Percentiles rank a stretch among this genome's conserved stretches.
phyloP scores from a whole-genome alignment of 2,329 filamentous ascomycete genomes.

The Lomentospora prolificans region DNA sequence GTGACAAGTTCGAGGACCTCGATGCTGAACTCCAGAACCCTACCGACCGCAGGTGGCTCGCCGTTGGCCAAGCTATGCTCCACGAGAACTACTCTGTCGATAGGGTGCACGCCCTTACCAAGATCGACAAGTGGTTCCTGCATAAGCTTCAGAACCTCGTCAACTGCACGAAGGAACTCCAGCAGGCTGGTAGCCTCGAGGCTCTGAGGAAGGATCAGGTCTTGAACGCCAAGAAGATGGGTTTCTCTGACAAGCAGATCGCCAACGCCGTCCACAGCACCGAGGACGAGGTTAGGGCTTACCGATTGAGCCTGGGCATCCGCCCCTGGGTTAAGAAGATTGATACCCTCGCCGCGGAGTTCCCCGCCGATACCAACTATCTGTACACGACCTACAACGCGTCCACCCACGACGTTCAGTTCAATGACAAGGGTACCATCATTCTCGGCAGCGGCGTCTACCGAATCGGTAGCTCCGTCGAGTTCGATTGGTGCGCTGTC shows the following conservation, averaged over 20 bases:
- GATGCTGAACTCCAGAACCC: conserved; percentile 86
- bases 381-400: conserved; percentile 98
- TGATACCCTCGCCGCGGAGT: conserved; percentile 93
- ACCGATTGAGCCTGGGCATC: conserved; percentile 78
- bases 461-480: conserved; percentile 92
- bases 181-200: conserved; percentile 72
- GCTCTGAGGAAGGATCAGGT: conserved; percentile 83
- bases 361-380: conserved; percentile 91
- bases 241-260: conserved; percentile 96
- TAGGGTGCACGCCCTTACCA: conserved; percentile 82
- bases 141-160: conserved; percentile 98
- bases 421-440: conserved; percentile 83
- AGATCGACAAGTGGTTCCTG: conserved; percentile 99
- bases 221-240: conserved; percentile 89
- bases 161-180: conserved; percentile 75
- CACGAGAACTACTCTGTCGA: conserved; percentile 95
- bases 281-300: conserved; percentile 82
- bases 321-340: conserved; percentile 90
- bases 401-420: conserved; percentile 82
- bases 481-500: conserved; percentile 98
- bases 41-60: conserved; percentile 93
- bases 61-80: conserved; percentile 94
- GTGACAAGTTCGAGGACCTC: conserved; percentile 85
- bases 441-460: conserved; percentile 94
- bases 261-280: conserved; percentile 73